Evolutionary conservation across 2,329 filamentous ascomycete species (phyloP).

Genomic region (Hysterium pulicare): DNA sequence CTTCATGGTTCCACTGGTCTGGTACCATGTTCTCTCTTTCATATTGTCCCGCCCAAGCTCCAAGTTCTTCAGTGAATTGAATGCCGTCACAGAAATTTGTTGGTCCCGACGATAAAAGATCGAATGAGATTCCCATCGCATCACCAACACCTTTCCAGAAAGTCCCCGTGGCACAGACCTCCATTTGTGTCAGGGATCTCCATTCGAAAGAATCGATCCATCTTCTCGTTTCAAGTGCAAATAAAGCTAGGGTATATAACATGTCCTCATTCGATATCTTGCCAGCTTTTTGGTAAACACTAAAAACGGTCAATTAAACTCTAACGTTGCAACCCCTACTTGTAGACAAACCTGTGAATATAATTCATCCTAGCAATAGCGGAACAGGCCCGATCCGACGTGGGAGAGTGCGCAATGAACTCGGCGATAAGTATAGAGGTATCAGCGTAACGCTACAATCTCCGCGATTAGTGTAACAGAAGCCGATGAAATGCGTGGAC

Average conservation of each 20-base stretch:
- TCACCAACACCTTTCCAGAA: constrained; percentile 72
- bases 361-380: constrained; percentile 40
- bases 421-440: constrained; percentile 31
- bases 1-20: constrained; percentile 31
- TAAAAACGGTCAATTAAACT: neutral
- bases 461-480: too few relatives aligned
- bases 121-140: constrained; percentile 61
- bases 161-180: constrained; percentile 61
- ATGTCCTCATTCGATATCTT: constrained; percentile 62
- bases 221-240: constrained; percentile 61
- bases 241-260: constrained; percentile 63
- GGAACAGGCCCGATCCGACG: constrained; percentile 31
- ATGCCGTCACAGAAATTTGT: constrained; percentile 47
- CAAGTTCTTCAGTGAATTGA: constrained; percentile 52
- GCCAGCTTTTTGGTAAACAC: constrained; percentile 53
- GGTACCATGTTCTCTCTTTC: constrained; percentile 58
- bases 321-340: neutral
- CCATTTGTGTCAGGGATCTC: constrained; percentile 64
- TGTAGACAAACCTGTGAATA: neutral
- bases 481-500: neutral
- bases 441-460: constrained; percentile 26
- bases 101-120: constrained; percentile 40
- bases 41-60: constrained; percentile 53
- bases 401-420: constrained; percentile 23
- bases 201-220: constrained; percentile 69